Conservation (phyloP, 805 yeast species). For the Candida cerambycidarum region DNA sequence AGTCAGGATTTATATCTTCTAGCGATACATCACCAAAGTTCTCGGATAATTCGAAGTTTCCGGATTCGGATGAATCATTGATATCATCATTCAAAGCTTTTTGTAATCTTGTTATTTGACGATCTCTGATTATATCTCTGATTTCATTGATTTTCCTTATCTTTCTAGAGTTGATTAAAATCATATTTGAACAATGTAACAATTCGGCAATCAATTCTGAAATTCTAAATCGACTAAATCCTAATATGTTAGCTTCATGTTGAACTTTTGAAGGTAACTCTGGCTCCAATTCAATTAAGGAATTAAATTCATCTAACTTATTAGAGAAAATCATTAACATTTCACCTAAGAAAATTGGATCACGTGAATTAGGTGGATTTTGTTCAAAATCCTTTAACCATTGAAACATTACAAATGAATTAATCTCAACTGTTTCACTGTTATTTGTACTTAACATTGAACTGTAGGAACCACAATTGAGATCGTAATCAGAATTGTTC, state of each 20-base stretch:
- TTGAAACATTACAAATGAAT: slow-evolving; percentile 41
- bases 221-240: slow-evolving; percentile 86
- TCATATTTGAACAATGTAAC: slow-evolving; percentile 97
- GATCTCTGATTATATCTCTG: slow-evolving; percentile 63
- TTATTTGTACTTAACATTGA: slow-evolving; percentile 45
- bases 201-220: slow-evolving; percentile 93
- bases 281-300: slow-evolving; percentile 48
- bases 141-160: slow-evolving; percentile 67
- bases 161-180: slow-evolving; percentile 71
- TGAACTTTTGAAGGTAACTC: slow-evolving; percentile 19
- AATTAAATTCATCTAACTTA: slow-evolving; percentile 67
- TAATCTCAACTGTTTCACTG: slow-evolving; percentile 37
- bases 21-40: slow-evolving; percentile 38
- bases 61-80: not conserved
- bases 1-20: slow-evolving; percentile 31
- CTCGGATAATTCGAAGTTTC: slow-evolving; percentile 31
- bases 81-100: slow-evolving; percentile 35
- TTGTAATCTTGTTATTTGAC: slow-evolving; percentile 43
- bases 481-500: slow-evolving; percentile 93
- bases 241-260: slow-evolving; percentile 52
- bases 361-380: slow-evolving; percentile 90
- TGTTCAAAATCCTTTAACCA: slow-evolving; percentile 59
- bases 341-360: slow-evolving; percentile 89
- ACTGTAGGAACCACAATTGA: slow-evolving; percentile 78
- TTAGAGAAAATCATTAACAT: slow-evolving; percentile 76